Evolutionary conservation across 108 stramenopile species (phyloP).

Genomic region (Conticribra guillardii): DNA sequence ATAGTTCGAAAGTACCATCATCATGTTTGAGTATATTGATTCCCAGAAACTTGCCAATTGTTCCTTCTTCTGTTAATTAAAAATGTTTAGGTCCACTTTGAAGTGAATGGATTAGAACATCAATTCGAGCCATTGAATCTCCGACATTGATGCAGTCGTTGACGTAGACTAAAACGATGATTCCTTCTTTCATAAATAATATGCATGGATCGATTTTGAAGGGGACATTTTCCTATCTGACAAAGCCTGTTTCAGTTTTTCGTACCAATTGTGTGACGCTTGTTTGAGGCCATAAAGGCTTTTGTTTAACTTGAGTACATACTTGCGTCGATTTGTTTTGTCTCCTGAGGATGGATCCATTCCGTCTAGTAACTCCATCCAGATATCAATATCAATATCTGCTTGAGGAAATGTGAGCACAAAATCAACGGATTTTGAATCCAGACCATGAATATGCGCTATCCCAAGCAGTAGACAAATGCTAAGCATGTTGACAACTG

Average conservation of each 20-base stretch:
- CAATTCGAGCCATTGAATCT: not conserved
- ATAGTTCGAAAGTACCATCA: not conserved
- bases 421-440: no score
- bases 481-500: no score
- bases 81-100: constrained; percentile 2
- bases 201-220: constrained; percentile 12
- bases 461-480: no score
- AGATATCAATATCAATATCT: no score
- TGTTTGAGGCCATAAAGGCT: constrained; percentile 24
- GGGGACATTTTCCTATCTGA: constrained; percentile 5
- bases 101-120: not conserved
- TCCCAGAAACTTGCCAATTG: constrained; percentile 1
- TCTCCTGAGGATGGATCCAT: no score
- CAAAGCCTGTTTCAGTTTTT: constrained; percentile 6
- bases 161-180: constrained; percentile 3
- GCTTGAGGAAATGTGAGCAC: no score
- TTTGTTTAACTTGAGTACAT: constrained; percentile 17
- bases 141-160: constrained; percentile 28
- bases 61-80: constrained; percentile 2
- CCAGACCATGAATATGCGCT: no score
- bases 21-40: constrained; percentile 4
- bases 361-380: no score
- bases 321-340: not conserved
- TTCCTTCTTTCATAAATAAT: not conserved
- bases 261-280: constrained; percentile 14